These are phyloP conservation scores for Pontederia paniculata DNA, from an alignment of 176 grass and related monocot species.

Conservation along the genomic window DNA sequence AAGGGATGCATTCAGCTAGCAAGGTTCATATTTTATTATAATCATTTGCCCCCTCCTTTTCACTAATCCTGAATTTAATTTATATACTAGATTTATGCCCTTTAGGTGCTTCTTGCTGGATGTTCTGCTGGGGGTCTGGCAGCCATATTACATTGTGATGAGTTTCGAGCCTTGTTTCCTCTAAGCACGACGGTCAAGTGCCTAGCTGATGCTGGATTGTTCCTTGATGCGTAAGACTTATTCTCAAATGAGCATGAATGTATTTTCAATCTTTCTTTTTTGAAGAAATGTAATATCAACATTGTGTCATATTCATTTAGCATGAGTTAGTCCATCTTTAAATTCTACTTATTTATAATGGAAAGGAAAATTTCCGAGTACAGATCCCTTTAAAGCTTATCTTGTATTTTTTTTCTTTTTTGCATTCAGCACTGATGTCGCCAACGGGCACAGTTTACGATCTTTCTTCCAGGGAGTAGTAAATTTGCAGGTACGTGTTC, in stretches of 20 bases:
- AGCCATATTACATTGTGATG: conserved; percentile 65
- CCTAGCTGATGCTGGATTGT: conserved; percentile 75
- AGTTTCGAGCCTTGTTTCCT: conserved; percentile 48
- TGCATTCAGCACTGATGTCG: conserved; percentile 41
- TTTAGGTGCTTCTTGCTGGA: conserved; percentile 50
- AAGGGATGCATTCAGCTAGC: conserved; percentile 45
- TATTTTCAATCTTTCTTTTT: not conserved
- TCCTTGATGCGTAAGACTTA: conserved; percentile 57
- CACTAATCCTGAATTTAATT: not conserved
- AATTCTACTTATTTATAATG: too few relatives aligned
- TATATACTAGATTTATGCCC: not conserved
- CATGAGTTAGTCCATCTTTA: not conserved
- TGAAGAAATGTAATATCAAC: too few relatives aligned
- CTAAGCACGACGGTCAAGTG: conserved; percentile 49
- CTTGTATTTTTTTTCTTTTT: conserved; percentile 16
- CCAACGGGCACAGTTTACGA: conserved; percentile 38
- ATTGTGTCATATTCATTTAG: not conserved
- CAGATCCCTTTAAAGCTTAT: not conserved
- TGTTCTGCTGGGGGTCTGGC: conserved; percentile 80
- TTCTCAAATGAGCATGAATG: not conserved
- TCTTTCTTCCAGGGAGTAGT: conserved; percentile 58
- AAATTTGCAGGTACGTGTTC: conserved; percentile 22
- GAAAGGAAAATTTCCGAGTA: too few relatives aligned
- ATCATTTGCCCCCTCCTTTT: not conserved
- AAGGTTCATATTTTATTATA: conserved; percentile 13